phyloP scores from a whole-genome alignment of 1,139 yeast species.

The Candida mesenterica region DNA sequence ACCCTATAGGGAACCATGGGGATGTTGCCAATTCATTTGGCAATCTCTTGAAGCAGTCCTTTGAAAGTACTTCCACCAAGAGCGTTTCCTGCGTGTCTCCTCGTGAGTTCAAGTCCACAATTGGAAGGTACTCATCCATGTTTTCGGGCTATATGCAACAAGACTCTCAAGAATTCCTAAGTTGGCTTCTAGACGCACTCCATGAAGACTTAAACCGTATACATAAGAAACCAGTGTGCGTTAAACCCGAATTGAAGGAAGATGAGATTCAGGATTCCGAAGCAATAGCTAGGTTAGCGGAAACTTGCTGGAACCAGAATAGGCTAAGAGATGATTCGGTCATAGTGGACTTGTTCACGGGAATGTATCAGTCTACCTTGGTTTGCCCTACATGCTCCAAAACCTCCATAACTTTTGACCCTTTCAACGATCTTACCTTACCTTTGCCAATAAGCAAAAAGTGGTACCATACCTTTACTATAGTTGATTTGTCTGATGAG shows the following conservation, averaged over 20 bases:
- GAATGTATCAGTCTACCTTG: slow-evolving; percentile 84
- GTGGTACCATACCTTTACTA: slow-evolving; percentile 67
- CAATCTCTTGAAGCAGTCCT: slow-evolving; percentile 57
- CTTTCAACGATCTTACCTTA: slow-evolving; percentile 84
- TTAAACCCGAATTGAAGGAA: slow-evolving; percentile 76
- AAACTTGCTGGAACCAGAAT: slow-evolving; percentile 79
- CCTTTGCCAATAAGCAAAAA: slow-evolving; percentile 79
- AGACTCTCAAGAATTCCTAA: slow-evolving; percentile 92
- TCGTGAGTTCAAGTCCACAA: slow-evolving; percentile 70
- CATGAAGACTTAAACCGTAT: slow-evolving; percentile 93
- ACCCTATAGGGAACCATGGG: slow-evolving; percentile 86
- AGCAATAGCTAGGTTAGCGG: slow-evolving; percentile 63
- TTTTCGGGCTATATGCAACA: slow-evolving; percentile 91
- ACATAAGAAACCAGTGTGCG: slow-evolving; percentile 77
- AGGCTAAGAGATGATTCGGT: slow-evolving; percentile 81
- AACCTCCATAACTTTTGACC: slow-evolving; percentile 89
- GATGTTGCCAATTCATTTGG: slow-evolving; percentile 78
- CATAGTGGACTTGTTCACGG: slow-evolving; percentile 83
- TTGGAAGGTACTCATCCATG: slow-evolving; percentile 78
- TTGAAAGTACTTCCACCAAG: slow-evolving; percentile 30
- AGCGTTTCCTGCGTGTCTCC: slow-evolving; percentile 45
- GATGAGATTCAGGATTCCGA: slow-evolving; percentile 55
- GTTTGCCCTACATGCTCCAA: slow-evolving; percentile 84
- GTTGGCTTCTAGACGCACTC: slow-evolving; percentile 84
- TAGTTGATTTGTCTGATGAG: slow-evolving; percentile 60